These are phyloP conservation scores for Gaeumannomyces sp. DNA, from an alignment of 2,329 filamentous ascomycete genomes.

Conservation along the genomic window DNA sequence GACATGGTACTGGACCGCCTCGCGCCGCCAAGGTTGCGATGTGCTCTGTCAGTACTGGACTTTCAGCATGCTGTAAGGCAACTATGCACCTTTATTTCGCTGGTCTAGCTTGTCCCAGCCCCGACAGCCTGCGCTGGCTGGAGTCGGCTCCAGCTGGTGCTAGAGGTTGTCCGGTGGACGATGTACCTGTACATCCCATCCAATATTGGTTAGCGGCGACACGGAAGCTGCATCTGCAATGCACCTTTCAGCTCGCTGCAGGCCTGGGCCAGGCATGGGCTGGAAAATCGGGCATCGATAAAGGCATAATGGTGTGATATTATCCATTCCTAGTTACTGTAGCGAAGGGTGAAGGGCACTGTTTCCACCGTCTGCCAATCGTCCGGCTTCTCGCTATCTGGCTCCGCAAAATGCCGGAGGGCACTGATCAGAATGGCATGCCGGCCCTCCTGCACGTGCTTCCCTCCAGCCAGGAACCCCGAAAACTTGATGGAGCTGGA, in stretches of 20 bases:
- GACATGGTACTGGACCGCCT: not conserved
- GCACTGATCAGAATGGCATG: slow-evolving; percentile 2
- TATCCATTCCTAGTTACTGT: not conserved
- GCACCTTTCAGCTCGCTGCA: not conserved
- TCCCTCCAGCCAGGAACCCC: not conserved
- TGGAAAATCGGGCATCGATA: not conserved
- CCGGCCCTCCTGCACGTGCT: not conserved
- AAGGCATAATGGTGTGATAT: not conserved
- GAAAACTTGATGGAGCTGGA: not conserved
- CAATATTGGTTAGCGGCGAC: not conserved
- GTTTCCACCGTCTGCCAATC: slow-evolving; percentile 4
- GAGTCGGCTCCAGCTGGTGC: too few species aligned
- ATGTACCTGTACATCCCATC: not conserved
- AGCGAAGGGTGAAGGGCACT: not conserved
- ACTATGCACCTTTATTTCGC: not conserved
- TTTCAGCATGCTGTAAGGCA: not conserved
- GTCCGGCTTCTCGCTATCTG: not conserved
- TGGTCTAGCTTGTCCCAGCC: not conserved
- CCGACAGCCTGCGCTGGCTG: not conserved
- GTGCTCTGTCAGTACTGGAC: not conserved
- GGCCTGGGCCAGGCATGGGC: not conserved
- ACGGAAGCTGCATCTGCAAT: not conserved
- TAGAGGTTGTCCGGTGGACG: too few species aligned
- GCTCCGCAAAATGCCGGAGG: not conserved
- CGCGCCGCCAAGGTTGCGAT: too few species aligned